Base-by-base conservation (phyloP, 108 stramenopile species). In the Cylindrotheca closterium region DNA sequence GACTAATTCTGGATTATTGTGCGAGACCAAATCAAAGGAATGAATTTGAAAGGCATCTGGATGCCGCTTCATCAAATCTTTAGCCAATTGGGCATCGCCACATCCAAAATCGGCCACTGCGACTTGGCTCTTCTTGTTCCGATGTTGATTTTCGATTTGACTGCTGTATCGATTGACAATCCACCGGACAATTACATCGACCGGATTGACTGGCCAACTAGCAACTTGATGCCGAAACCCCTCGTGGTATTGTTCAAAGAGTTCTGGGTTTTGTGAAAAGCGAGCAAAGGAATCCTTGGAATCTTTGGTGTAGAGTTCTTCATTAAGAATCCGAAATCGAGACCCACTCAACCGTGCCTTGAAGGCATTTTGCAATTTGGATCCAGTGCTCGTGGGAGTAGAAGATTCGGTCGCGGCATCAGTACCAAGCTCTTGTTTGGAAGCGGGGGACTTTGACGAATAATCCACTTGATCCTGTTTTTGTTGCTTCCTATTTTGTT, bases 81-180 rank as follows among this genome's bases (percentile, higher is more conserved):
- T 73, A 1, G 96, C 94, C 22, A 99, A 78, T 29, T 92, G 80
- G 25, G 99, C 99, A 79, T 99, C 97, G 0, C 99, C 99, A 63
- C 99, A 99, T 27, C 99, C 99, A 74, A 99, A 96, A 83, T 99
- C 99, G 10, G 97, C 99, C 22, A 98, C 79, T 32, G 91, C 78
- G 42, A 60, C 51, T 22, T 37, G 49, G 59, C 15, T 26, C 46
- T 34, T 63, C 54, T 51, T 34, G 0, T 69, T 50, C 17, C 63
- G 58, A 27, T 19, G 37, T 49, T 55, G 30, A 10, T 55, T 25
- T 27, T 32, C 52, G 22, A 23, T 12, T 21, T 29, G 22, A 33
- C 55, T 66, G n/a, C n/a, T n/a, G 26, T 8, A 47, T 37, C 51
- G 51, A 0, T 46, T 97, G 1, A 37, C 28, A 18, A 45, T 61